Evolutionary conservation across 495 filamentous ascomycete species (phyloP).

Genomic region (Talaromyces proteolyticus): DNA sequence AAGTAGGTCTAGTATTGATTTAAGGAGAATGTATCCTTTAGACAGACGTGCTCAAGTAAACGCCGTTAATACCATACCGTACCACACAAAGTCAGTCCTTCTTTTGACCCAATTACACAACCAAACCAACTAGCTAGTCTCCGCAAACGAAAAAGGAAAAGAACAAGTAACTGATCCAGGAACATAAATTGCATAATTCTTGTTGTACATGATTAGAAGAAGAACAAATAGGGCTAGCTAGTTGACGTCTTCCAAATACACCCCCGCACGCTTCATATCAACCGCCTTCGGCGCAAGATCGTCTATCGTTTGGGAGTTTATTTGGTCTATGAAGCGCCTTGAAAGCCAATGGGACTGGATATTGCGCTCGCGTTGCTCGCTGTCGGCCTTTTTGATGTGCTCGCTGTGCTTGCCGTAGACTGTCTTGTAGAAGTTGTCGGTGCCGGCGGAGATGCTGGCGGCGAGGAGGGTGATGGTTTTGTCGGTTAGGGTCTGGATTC

Average conservation of each 20-base stretch:
- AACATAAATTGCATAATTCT: background rate
- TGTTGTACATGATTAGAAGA: background rate
- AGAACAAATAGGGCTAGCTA: background rate
- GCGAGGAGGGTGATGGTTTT: constrained; percentile 43
- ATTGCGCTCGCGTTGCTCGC: constrained; percentile 19
- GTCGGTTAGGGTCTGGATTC: constrained; percentile 35
- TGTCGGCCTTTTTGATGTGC: constrained; percentile 30
- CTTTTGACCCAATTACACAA: too few species aligned
- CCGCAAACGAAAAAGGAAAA: too few species aligned
- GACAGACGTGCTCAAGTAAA: too few species aligned
- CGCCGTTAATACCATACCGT: too few species aligned
- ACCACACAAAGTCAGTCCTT: too few species aligned
- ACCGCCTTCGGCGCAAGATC: constrained; percentile 16
- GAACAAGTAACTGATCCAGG: too few species aligned
- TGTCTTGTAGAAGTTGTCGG: constrained; percentile 41
- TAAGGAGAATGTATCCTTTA: too few species aligned
- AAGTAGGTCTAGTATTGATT: too few species aligned
- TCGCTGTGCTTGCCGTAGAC: constrained; percentile 38
- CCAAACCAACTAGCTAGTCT: too few species aligned
- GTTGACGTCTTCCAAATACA: constrained; percentile 39
- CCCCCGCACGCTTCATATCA: constrained; percentile 27
- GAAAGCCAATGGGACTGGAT: constrained; percentile 19
- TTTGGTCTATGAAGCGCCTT: constrained; percentile 20
- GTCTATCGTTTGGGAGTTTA: constrained; percentile 26
- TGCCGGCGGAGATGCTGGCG: constrained; percentile 40